Conservation (phyloP, 768 basidiomycete genomes). For the Lyophyllum shimeji region DNA sequence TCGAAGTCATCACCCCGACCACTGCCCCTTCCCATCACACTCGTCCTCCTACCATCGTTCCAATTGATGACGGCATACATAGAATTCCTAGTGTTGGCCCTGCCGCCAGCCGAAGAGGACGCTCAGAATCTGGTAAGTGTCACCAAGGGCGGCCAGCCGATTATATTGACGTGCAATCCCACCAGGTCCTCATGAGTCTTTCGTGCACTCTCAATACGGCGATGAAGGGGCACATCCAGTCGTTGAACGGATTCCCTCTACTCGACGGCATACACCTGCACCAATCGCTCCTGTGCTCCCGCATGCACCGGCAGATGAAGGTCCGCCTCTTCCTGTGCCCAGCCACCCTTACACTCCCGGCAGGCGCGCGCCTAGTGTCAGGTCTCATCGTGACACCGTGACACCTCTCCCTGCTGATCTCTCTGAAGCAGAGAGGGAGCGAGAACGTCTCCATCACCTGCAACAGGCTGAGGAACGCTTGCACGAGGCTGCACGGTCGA, state of each 20-base stretch:
- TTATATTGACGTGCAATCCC: background rate
- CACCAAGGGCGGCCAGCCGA: too few species aligned
- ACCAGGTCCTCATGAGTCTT: constrained; percentile 4
- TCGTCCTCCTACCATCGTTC: constrained; percentile 15
- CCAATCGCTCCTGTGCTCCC: background rate
- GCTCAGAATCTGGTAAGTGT: constrained; percentile 12
- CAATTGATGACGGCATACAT: constrained; percentile 4
- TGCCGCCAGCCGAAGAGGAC: background rate
- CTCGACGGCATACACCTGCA: constrained; percentile 1
- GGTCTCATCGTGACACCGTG: constrained; percentile 29
- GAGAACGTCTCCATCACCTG: constrained; percentile 56
- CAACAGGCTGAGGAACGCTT: constrained; percentile 49
- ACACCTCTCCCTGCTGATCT: constrained; percentile 39
- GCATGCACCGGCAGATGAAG: constrained; percentile 6
- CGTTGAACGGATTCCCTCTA: background rate
- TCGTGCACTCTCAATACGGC: constrained; percentile 5
- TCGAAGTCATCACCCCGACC: constrained; percentile 18
- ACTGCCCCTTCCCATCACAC: constrained; percentile 5
- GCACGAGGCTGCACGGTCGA: constrained; percentile 43
- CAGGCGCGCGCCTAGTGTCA: constrained; percentile 5
- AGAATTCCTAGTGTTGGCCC: constrained; percentile 2
- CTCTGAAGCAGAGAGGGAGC: constrained; percentile 42
- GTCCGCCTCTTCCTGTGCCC: constrained; percentile 14
- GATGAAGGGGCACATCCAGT: background rate
- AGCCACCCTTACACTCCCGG: constrained; percentile 1